Evolutionary conservation across 768 basidiomycete genomes (phyloP).

Genomic region (Symmetrospora coprosmae): DNA sequence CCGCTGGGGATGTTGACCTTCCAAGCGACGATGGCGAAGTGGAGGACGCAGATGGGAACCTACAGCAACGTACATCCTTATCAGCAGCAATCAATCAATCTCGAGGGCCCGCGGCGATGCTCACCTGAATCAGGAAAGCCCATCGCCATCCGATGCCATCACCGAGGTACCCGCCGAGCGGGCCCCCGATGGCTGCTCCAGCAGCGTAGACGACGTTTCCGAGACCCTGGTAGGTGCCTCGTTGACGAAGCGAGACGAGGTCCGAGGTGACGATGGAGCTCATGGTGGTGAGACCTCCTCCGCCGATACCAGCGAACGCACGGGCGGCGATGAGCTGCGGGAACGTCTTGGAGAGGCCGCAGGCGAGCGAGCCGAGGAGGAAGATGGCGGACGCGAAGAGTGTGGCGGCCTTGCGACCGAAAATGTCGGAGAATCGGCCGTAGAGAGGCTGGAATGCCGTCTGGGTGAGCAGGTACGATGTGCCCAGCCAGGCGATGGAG

Average conservation of each 20-base stretch:
- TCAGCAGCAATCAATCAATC: constrained; percentile 52
- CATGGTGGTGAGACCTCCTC: constrained; percentile 21
- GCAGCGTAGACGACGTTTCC: constrained; percentile 50
- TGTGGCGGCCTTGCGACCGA: constrained; percentile 26
- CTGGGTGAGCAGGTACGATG: constrained; percentile 25
- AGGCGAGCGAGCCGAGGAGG: constrained; percentile 26
- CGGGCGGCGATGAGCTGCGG: constrained; percentile 28
- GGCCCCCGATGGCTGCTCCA: constrained; percentile 50
- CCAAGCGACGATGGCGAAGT: constrained; percentile 46
- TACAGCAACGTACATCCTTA: constrained; percentile 57
- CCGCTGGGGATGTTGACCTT: constrained; percentile 46
- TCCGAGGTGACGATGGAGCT: constrained; percentile 44
- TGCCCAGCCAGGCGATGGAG: constrained; percentile 27
- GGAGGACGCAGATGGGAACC: constrained; percentile 47
- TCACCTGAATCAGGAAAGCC: constrained; percentile 29
- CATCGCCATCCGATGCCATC: constrained; percentile 58
- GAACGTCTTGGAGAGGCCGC: constrained; percentile 26
- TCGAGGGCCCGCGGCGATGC: constrained; percentile 68
- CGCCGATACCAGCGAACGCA: constrained; percentile 28
- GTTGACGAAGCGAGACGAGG: constrained; percentile 48
- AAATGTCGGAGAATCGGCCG: constrained; percentile 22
- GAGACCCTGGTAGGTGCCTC: constrained; percentile 60
- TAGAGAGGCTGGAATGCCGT: constrained; percentile 27
- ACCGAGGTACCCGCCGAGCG: constrained; percentile 50
- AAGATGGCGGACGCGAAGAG: constrained; percentile 27